These are phyloP conservation scores for Geranium rotundifolium DNA, from an alignment of 345 rosid genomes.

Conservation along the genomic window DNA sequence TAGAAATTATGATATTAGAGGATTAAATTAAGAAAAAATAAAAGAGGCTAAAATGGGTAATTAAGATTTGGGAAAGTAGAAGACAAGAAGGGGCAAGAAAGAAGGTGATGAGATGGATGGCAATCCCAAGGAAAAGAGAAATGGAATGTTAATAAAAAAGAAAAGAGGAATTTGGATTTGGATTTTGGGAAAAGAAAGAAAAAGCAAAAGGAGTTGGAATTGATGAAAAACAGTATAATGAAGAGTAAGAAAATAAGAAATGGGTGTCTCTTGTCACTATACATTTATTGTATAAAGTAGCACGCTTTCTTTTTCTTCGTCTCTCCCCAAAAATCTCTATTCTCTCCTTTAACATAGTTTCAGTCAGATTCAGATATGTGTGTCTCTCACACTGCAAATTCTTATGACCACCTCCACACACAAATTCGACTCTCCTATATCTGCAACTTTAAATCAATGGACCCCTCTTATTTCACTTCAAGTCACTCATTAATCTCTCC, in stretches of 20 bases:
- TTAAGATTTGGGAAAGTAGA: background rate
- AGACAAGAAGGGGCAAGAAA: background rate
- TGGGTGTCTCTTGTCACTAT: too few relatives aligned
- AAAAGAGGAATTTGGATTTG: background rate
- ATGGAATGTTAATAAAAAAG: background rate
- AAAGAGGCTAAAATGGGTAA: background rate
- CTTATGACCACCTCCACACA: too few relatives aligned
- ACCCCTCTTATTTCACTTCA: too few relatives aligned
- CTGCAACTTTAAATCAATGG: too few relatives aligned
- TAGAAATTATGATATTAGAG: too few relatives aligned
- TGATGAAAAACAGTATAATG: too few relatives aligned
- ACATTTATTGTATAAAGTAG: constrained; percentile 10
- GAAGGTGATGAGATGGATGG: background rate
- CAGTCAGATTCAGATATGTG: background rate
- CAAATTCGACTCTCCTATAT: too few relatives aligned
- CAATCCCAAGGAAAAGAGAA: background rate
- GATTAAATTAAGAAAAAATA: background rate
- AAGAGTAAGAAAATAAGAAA: too few relatives aligned
- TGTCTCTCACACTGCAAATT: background rate
- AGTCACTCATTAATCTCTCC: too few relatives aligned
- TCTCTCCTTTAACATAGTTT: too few relatives aligned
- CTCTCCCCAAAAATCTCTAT: background rate
- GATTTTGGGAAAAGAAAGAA: background rate
- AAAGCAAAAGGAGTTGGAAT: background rate
- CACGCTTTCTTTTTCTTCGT: constrained; percentile 10